A percentile compares a stretch with the other conserved stretches of the same genome.
Evolutionary conservation across 345 rosid genomes (phyloP).

Genomic region (Lagerstroemia speciosa): DNA sequence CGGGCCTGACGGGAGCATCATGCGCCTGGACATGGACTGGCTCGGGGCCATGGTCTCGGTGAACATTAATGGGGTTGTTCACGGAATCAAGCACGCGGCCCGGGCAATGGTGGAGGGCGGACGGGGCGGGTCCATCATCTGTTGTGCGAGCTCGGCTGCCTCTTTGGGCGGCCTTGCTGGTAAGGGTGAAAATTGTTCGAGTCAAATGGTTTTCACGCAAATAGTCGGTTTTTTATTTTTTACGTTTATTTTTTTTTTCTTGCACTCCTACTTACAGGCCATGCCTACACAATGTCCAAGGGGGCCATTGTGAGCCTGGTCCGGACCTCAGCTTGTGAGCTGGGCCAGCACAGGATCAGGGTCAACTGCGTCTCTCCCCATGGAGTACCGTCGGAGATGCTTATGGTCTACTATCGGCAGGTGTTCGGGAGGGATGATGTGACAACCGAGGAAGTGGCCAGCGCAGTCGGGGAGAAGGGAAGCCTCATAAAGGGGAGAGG

Average conservation of each 20-base stretch:
- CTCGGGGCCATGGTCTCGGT: slow-evolving; percentile 36
- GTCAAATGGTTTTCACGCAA: too few relatives aligned
- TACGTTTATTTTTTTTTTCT: too few relatives aligned
- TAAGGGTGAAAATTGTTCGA: too few relatives aligned
- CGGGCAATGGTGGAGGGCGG: slow-evolving; percentile 54
- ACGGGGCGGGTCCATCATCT: slow-evolving; percentile 56
- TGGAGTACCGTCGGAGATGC: slow-evolving; percentile 86
- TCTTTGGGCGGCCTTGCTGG: slow-evolving; percentile 72
- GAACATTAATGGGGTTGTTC: slow-evolving; percentile 56
- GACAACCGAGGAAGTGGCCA: slow-evolving; percentile 35
- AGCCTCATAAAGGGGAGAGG: slow-evolving; percentile 55
- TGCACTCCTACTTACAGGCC: too few relatives aligned
- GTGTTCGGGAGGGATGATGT: slow-evolving; percentile 33
- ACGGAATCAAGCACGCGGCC: slow-evolving; percentile 72
- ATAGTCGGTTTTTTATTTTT: too few relatives aligned
- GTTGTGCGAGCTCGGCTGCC: slow-evolving; percentile 74
- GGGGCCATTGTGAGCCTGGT: slow-evolving; percentile 55
- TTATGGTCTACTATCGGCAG: slow-evolving; percentile 39
- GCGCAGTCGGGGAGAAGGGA: slow-evolving; percentile 44
- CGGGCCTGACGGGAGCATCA: slow-evolving; percentile 48
- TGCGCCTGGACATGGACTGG: slow-evolving; percentile 36
- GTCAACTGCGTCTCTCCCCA: slow-evolving; percentile 85
- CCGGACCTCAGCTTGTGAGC: slow-evolving; percentile 59
- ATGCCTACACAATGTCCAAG: slow-evolving; percentile 58
- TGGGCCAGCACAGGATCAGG: slow-evolving; percentile 58